Conservation (phyloP, 2,329 filamentous ascomycete genomes). For the Didymella segeticola region DNA sequence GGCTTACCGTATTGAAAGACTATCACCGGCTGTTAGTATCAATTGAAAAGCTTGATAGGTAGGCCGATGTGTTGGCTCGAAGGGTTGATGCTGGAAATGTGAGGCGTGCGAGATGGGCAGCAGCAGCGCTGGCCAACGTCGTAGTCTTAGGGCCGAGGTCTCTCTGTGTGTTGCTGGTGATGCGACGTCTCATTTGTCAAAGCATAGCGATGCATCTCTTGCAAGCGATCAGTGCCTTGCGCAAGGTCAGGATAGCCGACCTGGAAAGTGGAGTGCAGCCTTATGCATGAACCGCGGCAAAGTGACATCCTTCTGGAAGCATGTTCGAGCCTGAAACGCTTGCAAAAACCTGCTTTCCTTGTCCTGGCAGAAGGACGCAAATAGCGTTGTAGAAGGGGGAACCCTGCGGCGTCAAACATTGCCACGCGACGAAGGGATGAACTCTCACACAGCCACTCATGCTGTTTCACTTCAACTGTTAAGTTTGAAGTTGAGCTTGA, state of each 20-base stretch:
- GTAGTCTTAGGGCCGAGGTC: constrained; percentile 3
- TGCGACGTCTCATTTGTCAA: constrained; percentile 5
- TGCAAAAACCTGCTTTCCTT: constrained; percentile 15
- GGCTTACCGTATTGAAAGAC: not conserved
- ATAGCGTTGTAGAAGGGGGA: constrained; percentile 14
- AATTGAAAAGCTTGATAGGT: not conserved
- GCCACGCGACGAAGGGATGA: constrained; percentile 17
- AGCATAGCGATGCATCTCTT: constrained; percentile 7
- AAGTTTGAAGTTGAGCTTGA: constrained; percentile 14
- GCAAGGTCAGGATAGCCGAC: constrained; percentile 14
- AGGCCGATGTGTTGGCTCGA: not conserved
- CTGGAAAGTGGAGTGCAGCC: constrained; percentile 11
- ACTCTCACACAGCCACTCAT: constrained; percentile 7
- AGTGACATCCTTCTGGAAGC: constrained; percentile 22
- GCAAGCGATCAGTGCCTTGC: constrained; percentile 8
- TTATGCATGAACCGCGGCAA: constrained; percentile 8
- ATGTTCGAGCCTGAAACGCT: constrained; percentile 20
- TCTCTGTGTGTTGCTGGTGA: not conserved
- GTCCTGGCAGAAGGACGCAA: constrained; percentile 3
- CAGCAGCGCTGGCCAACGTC: not conserved
- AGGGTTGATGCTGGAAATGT: not conserved
- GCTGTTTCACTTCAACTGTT: constrained; percentile 21
- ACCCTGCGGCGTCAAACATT: constrained; percentile 13
- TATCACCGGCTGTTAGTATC: not conserved
- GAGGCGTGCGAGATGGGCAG: constrained; percentile 5